Percentiles rank a stretch among this genome's conserved stretches.
These are phyloP conservation scores for Acacia melanoxylon DNA, from an alignment of 306 rosid species.

Conservation along the genomic window DNA sequence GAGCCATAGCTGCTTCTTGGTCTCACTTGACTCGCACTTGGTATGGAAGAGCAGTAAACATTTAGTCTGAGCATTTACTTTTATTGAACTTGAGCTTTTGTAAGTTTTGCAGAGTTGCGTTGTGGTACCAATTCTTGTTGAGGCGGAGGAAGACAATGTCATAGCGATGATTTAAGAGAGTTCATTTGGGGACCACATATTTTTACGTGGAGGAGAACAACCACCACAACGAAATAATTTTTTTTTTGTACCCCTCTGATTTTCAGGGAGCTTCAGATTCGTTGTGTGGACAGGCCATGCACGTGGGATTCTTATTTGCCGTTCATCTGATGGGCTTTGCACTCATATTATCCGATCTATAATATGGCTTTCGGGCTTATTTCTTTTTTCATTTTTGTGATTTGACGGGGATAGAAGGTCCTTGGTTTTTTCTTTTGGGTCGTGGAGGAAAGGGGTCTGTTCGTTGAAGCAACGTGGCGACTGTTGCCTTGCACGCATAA, in stretches of 20 bases:
- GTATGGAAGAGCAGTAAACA: constrained; percentile 65
- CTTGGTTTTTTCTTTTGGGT: neutral
- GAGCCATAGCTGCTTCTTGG: constrained; percentile 48
- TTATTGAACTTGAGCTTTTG: constrained; percentile 29
- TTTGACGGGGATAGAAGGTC: neutral
- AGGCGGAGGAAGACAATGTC: constrained; percentile 8
- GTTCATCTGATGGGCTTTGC: constrained; percentile 26
- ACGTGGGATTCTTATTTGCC: constrained; percentile 48
- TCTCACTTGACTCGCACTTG: constrained; percentile 46
- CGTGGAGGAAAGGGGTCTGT: constrained; percentile 23
- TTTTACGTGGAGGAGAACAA: constrained; percentile 66
- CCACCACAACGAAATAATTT: neutral
- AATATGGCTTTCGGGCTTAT: constrained; percentile 3
- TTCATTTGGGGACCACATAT: constrained; percentile 43
- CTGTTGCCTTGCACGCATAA: constrained; percentile 53
- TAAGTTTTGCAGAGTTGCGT: constrained; percentile 3
- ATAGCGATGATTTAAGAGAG: constrained; percentile 10
- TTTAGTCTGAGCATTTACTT: constrained; percentile 69
- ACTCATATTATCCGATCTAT: constrained; percentile 48
- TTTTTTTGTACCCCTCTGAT: constrained; percentile 26
- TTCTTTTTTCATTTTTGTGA: constrained; percentile 20
- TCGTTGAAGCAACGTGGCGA: constrained; percentile 49
- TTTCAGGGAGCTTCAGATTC: constrained; percentile 22
- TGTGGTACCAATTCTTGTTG: constrained; percentile 1
- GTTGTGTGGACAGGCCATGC: constrained; percentile 32